These are phyloP conservation scores for Cyberlindnera amylophila DNA, from an alignment of 805 yeast species.

Conservation along the genomic window DNA sequence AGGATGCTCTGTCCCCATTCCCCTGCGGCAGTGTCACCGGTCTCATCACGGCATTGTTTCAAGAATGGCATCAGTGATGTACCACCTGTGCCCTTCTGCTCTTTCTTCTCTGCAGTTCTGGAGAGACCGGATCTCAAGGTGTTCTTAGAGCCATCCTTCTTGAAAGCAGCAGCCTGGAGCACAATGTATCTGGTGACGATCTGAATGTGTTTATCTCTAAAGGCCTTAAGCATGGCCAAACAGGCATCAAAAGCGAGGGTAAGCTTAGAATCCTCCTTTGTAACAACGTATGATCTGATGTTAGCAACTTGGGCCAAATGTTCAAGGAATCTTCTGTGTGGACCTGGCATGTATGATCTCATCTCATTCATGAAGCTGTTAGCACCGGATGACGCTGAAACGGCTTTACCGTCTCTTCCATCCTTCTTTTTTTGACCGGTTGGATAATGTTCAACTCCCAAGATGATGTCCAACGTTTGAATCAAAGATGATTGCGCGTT, in stretches of 20 bases:
- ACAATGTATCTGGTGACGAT: conserved; percentile 85
- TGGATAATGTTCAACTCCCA: conserved; percentile 74
- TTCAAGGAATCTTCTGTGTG: conserved; percentile 70
- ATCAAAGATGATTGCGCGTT: conserved; percentile 91
- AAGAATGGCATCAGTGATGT: conserved; percentile 86
- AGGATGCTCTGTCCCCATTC: conserved; percentile 80
- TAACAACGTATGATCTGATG: conserved; percentile 60
- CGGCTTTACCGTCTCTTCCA: conserved; percentile 16
- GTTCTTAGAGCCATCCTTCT: conserved; percentile 48
- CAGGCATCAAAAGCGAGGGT: conserved; percentile 81
- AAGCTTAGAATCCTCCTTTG: conserved; percentile 49
- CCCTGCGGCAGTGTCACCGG: conserved; percentile 92
- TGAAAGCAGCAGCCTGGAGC: conserved; percentile 63
- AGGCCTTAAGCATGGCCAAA: conserved; percentile 79
- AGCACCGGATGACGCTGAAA: conserved; percentile 29
- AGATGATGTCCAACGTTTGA: conserved; percentile 76
- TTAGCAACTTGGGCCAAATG: conserved; percentile 55
- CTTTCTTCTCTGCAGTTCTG: conserved; percentile 46
- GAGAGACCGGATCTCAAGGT: conserved; percentile 62
- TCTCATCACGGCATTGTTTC: conserved; percentile 94
- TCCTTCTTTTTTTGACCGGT: conserved; percentile 52
- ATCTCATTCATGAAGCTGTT: conserved; percentile 71
- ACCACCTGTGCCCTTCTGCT: conserved; percentile 88
- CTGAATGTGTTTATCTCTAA: conserved; percentile 91
- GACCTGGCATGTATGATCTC: conserved; percentile 87